Percentiles rank a stretch among this genome's conserved stretches.
phyloP scores from a whole-genome alignment of 345 rosid genomes.

The Aurinia saxatilis region DNA sequence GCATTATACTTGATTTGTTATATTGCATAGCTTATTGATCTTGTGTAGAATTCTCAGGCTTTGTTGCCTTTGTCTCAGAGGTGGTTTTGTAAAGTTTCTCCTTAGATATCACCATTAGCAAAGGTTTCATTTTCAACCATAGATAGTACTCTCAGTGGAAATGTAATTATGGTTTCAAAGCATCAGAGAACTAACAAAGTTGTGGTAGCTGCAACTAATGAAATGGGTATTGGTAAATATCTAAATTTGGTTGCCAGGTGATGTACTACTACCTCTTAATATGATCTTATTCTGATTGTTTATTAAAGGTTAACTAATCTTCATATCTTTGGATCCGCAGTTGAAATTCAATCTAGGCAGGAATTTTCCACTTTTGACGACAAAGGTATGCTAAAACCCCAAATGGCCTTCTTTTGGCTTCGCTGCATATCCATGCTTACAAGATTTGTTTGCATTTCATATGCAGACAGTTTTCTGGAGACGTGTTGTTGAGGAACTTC shows the following conservation, averaged over 20 bases:
- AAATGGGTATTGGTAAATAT: slow-evolving; percentile 79
- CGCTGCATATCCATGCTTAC: neutral
- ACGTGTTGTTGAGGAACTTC: slow-evolving; percentile 94
- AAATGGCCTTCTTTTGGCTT: neutral
- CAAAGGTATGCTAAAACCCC: slow-evolving; percentile 47
- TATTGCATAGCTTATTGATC: slow-evolving; percentile 1
- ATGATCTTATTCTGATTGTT: slow-evolving; percentile 10
- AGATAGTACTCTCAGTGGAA: slow-evolving; percentile 41
- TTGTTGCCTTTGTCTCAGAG: slow-evolving; percentile 34
- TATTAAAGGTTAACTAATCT: slow-evolving; percentile 4
- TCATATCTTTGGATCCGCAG: slow-evolving; percentile 33
- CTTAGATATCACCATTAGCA: slow-evolving; percentile 15
- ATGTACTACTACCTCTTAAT: slow-evolving; percentile 3
- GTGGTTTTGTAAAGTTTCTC: slow-evolving; percentile 33
- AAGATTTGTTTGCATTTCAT: slow-evolving; percentile 20
- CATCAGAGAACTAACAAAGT: slow-evolving; percentile 65
- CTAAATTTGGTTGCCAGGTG: slow-evolving; percentile 97
- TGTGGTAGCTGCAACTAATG: slow-evolving; percentile 83
- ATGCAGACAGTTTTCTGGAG: slow-evolving; percentile 93
- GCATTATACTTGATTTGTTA: too few relatives aligned
- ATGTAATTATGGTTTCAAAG: slow-evolving; percentile 32
- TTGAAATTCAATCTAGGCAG: slow-evolving; percentile 79
- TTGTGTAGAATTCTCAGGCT: slow-evolving; percentile 28
- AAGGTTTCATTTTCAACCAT: slow-evolving; percentile 22
- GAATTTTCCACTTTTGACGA: slow-evolving; percentile 85